Percentiles rank a stretch among this genome's conserved stretches.
Evolutionary conservation across 768 basidiomycete species (phyloP).

Genomic region (Agrocybe praecox): DNA sequence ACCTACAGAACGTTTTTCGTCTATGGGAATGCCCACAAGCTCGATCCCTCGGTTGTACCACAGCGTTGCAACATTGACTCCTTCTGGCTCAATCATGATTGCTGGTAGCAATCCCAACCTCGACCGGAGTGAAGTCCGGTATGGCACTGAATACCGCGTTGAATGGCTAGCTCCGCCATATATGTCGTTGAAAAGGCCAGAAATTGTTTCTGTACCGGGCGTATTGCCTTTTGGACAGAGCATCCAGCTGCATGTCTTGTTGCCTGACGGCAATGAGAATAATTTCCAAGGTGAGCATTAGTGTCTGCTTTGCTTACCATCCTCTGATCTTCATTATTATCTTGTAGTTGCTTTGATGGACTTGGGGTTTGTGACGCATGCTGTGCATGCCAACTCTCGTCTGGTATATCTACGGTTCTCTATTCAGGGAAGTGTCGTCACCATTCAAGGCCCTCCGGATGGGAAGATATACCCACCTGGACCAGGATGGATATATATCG

Average conservation of each 20-base stretch:
- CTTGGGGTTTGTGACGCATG: conserved; percentile 80
- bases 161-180: conserved; percentile 89
- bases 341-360: conserved; percentile 74
- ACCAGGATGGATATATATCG: conserved; percentile 75
- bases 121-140: conserved; percentile 70
- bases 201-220: conserved; percentile 35
- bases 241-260: conserved; percentile 47
- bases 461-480: conserved; percentile 76
- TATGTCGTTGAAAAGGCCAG: conserved; percentile 62
- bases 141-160: conserved; percentile 87
- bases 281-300: conserved; percentile 51
- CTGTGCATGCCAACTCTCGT: conserved; percentile 76
- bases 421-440: conserved; percentile 49
- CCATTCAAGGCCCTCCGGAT: conserved; percentile 65
- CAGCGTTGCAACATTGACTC: conserved; percentile 81
- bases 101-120: conserved; percentile 86
- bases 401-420: conserved; percentile 60
- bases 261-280: conserved; percentile 30
- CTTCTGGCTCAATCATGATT: conserved; percentile 72
- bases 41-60: conserved; percentile 78
- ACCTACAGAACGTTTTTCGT: conserved; percentile 59
- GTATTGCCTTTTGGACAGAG: conserved; percentile 47
- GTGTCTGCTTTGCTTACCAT: background rate
- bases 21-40: conserved; percentile 60
- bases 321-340: background rate